phyloP scores from a whole-genome alignment of 441 rosid genomes.

The Bocquillonia castaneifolia region DNA sequence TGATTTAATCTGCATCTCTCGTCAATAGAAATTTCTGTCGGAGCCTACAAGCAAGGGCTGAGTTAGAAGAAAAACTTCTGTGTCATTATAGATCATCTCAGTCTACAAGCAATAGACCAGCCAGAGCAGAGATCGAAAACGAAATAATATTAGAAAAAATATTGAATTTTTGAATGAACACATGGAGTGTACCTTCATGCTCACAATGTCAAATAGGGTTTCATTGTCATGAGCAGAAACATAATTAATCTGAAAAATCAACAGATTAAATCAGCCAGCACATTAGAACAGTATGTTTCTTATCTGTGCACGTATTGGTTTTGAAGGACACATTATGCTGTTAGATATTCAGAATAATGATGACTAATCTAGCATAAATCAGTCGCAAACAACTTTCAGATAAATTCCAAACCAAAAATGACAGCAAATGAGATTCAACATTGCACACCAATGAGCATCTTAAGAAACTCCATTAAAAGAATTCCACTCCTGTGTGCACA shows the following conservation, averaged over 20 bases:
- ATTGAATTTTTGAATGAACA: not conserved
- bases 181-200: constrained; percentile 62
- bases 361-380: not conserved
- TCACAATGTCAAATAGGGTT: constrained; percentile 83
- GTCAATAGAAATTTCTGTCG: constrained; percentile 60
- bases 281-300: constrained; percentile 10
- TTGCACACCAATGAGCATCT: not conserved
- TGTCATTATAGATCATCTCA: constrained; percentile 8
- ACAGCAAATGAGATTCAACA: not conserved
- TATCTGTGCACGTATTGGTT: not conserved
- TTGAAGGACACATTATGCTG: too few relatives aligned
- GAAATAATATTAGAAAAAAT: constrained; percentile 8
- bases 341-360: not conserved
- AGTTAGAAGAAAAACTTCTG: constrained; percentile 12
- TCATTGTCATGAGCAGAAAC: constrained; percentile 99
- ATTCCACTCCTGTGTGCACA: not conserved
- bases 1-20: constrained; percentile 88
- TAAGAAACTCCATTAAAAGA: not conserved
- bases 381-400: not conserved
- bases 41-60: constrained; percentile 48
- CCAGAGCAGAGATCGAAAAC: constrained; percentile 23
- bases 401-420: not conserved
- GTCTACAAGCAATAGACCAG: constrained; percentile 38
- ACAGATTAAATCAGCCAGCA: constrained; percentile 22
- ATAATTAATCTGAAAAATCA: constrained; percentile 66